Conservation (phyloP, 2,329 filamentous ascomycete genomes). For the Trichoderma sp. region DNA sequence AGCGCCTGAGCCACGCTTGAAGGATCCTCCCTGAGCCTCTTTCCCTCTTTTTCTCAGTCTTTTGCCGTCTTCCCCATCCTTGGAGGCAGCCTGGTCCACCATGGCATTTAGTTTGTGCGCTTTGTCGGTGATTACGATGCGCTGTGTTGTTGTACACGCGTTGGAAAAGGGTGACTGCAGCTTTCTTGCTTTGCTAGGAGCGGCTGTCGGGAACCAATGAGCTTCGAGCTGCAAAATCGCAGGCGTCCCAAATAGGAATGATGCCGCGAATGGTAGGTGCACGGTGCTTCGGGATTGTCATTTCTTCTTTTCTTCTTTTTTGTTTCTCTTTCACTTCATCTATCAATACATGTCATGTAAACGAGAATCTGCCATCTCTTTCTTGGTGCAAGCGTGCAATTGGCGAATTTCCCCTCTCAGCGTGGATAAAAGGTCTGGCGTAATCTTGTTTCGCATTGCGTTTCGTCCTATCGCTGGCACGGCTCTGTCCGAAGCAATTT, state of each 20-base stretch:
- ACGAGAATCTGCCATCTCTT: background rate
- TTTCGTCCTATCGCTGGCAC: conserved; percentile 6
- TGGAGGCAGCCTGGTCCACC: background rate
- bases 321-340: background rate
- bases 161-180: background rate
- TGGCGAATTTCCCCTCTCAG: background rate
- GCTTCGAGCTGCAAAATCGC: background rate
- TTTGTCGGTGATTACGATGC: background rate
- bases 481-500: background rate
- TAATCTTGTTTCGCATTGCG: conserved; percentile 18
- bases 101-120: background rate
- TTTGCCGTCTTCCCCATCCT: background rate
- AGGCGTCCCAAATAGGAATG: background rate
- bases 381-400: background rate
- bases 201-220: background rate
- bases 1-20: background rate
- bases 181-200: background rate
- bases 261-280: background rate
- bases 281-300: background rate
- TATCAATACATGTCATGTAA: background rate
- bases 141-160: background rate
- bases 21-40: background rate
- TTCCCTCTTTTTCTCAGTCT: background rate
- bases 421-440: background rate
- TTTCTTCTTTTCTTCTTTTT: background rate